phyloP scores from a whole-genome alignment of 2,329 filamentous ascomycete genomes.

The Diaporthe ilicicola region DNA sequence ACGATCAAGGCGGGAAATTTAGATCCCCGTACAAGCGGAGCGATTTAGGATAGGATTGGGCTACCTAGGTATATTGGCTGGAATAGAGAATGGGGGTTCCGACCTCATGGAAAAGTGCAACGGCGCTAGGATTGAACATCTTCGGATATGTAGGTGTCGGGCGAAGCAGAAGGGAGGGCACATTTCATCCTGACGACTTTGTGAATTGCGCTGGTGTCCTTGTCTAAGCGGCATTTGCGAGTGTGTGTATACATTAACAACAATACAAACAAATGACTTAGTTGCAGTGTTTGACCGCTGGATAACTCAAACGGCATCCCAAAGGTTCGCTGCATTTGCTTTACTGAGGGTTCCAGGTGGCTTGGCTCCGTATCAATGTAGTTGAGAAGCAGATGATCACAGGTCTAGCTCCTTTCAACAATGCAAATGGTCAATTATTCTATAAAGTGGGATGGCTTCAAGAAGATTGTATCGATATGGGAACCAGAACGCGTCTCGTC shows the following conservation, averaged over 20 bases:
- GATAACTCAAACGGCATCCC: too few relatives aligned
- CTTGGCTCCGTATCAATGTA: too few relatives aligned
- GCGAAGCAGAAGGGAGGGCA: neutral
- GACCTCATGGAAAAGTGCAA: neutral
- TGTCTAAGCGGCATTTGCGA: neutral
- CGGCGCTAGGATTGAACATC: neutral
- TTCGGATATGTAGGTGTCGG: neutral
- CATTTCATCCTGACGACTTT: neutral
- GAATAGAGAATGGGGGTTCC: neutral
- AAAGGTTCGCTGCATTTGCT: too few relatives aligned
- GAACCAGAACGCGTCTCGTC: too few relatives aligned
- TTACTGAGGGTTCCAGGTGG: too few relatives aligned
- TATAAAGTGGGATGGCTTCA: too few relatives aligned
- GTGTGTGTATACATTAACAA: slow-evolving; percentile 7
- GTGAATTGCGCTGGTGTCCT: neutral
- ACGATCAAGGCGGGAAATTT: neutral
- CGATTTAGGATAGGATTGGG: neutral
- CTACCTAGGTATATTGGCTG: neutral
- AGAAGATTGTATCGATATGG: too few relatives aligned
- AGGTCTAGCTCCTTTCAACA: too few relatives aligned
- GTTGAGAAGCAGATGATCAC: too few relatives aligned
- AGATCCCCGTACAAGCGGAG: neutral
- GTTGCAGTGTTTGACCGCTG: too few relatives aligned
- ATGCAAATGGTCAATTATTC: too few relatives aligned
- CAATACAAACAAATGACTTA: neutral